Evolutionary conservation across 805 yeast genomes (phyloP).

Genomic region (Komagataella populi): DNA sequence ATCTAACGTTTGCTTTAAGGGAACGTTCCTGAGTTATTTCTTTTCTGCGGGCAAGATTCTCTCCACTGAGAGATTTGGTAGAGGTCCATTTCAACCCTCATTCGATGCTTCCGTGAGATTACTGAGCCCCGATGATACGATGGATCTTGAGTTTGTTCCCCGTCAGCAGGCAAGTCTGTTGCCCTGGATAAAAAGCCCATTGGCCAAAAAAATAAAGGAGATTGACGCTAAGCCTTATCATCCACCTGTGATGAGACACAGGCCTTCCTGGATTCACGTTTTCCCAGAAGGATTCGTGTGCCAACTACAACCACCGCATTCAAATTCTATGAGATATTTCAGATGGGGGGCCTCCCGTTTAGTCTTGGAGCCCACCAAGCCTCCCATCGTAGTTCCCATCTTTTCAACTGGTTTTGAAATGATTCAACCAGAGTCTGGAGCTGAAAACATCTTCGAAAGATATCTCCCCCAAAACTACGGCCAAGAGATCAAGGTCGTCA

Average conservation of each 20-base stretch:
- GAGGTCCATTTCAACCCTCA: constrained; percentile 85
- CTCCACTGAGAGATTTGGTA: constrained; percentile 78
- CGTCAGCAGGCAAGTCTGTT: neutral
- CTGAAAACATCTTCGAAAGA: constrained; percentile 39
- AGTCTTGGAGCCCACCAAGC: constrained; percentile 65
- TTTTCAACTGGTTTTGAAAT: constrained; percentile 79
- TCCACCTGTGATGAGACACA: constrained; percentile 45
- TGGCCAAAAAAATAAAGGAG: constrained; percentile 6
- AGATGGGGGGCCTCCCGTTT: constrained; percentile 90
- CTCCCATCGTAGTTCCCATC: constrained; percentile 83
- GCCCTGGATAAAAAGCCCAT: constrained; percentile 16
- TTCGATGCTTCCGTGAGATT: constrained; percentile 77
- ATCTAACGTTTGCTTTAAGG: constrained; percentile 72
- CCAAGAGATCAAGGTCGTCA: constrained; percentile 48
- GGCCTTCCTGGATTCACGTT: constrained; percentile 83
- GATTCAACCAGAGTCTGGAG: constrained; percentile 66
- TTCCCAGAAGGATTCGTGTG: constrained; percentile 94
- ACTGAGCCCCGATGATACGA: constrained; percentile 64
- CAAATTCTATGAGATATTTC: constrained; percentile 85
- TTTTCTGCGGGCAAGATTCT: constrained; percentile 85
- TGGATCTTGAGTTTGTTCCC: constrained; percentile 23
- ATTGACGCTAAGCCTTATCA: constrained; percentile 19
- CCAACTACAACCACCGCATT: constrained; percentile 67
- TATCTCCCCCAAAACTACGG: constrained; percentile 53
- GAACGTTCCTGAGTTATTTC: constrained; percentile 34